phyloP scores from a whole-genome alignment of 352 stramenopile species.

The Pythium dissimile region DNA sequence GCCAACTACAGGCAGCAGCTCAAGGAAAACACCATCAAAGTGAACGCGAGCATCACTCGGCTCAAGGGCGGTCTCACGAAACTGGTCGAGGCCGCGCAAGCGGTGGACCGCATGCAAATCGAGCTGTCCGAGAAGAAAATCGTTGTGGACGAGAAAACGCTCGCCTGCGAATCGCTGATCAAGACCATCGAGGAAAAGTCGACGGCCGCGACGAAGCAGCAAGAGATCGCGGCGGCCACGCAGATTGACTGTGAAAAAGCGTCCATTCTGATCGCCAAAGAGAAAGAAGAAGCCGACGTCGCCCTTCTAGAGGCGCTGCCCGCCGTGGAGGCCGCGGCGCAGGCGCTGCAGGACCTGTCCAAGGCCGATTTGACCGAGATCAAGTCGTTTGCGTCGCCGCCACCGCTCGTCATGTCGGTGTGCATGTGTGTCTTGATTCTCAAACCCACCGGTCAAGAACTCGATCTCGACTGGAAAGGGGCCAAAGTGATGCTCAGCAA shows the following conservation, averaged over 20 bases:
- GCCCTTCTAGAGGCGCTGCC: constrained; percentile 91
- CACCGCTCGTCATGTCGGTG: constrained; percentile 91
- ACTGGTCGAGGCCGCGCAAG: constrained; percentile 90
- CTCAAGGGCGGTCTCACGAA: constrained; percentile 92
- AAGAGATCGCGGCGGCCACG: constrained; percentile 88
- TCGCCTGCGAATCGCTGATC: constrained; percentile 92
- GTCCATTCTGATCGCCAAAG: constrained; percentile 86
- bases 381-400: constrained; percentile 94
- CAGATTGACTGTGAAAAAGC: constrained; percentile 90
- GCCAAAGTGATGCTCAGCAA: constrained; percentile 95
- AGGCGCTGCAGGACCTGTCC: constrained; percentile 91
- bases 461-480: constrained; percentile 92
- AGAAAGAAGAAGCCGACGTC: constrained; percentile 93
- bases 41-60: constrained; percentile 87
- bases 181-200: constrained; percentile 94
- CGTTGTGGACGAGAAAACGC: constrained; percentile 94
- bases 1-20: constrained; percentile 91
- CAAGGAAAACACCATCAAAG: constrained; percentile 88
- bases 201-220: constrained; percentile 87
- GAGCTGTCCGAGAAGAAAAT: constrained; percentile 94
- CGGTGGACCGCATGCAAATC: constrained; percentile 93
- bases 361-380: constrained; percentile 95
- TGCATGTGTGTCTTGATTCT: constrained; percentile 91
- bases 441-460: constrained; percentile 88
- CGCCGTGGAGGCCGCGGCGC: constrained; percentile 90